Evolutionary conservation across 2,329 filamentous ascomycete species (phyloP), one percentile per base, ranked within the genome.

Genomic region (Thelonectria blattea): DNA sequence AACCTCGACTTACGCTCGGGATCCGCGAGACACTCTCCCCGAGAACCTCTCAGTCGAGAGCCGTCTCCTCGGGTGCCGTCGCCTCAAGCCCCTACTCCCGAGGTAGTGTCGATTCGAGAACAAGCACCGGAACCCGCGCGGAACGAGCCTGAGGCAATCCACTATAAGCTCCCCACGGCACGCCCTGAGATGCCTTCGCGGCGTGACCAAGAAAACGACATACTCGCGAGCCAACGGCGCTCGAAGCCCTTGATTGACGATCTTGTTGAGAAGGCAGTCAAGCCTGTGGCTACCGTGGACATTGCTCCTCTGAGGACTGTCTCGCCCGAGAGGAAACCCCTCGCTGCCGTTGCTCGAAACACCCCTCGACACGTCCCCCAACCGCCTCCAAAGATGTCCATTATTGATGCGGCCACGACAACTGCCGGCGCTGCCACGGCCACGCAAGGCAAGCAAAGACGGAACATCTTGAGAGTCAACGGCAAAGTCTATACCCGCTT

Each of bases 321-420:
- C 3, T 86, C 85, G 2, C 84, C 85, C 0, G 85, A 86, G 45
- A 77, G 86, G 64, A 85, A 83, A 57, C 83, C 83, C 2, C 73
- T 89, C 27, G 78, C 82, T 11, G 72, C 79, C 1, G 79, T 87
- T 41, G 84, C 78, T 65, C 81, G 83, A 57, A 89, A 88, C 66
- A 97, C 92, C 4, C 93, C 93, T 11, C 83, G 93, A 67, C 85
- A 90, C 20, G 92, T 92, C 1, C 90, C 89, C 0, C 89, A 87
- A 0, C 94, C 94, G 3, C 93, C 93, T 8, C 94, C 95, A 1
- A 98, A 97, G 76, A 98, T 98, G 94, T 95, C 91, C 1, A 90
- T 97, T 8, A 80, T 97, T n/a, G 93, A 98, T 67, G 90, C 93
- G 3, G 94, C 93, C 2, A 97, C 94, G 1, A 87, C 90, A 2